Evolutionary conservation across 306 rosid species (phyloP), one percentile per base, ranked within the genome.

Genomic region (Nissolia schottii): DNA sequence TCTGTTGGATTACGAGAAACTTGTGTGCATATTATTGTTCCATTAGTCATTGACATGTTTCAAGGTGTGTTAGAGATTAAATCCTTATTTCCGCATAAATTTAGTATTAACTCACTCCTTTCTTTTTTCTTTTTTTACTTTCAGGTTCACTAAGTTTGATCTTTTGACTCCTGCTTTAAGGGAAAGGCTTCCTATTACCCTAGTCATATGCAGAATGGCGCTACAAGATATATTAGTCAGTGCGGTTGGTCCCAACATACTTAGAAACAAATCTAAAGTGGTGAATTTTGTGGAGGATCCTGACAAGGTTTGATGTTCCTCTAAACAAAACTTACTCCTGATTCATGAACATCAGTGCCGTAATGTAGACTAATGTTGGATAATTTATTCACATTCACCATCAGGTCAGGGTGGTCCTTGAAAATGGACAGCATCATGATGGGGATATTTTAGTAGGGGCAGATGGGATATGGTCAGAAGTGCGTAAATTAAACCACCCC

Each of bases 401-500:
- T 58, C 71, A 83, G 84, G 79, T 79, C n/a, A 79, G 66, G 41
- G 84, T 76, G 43, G 13, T 79, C 46, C 81, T 83, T 59, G 81
- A 75, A 62, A 67, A 79, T 75, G 87, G 87, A 59, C 64, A 79
- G 38, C 79, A 79, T 22, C 70, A 53, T 75, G 76, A 83, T 27
- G 87, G 87, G 46, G 79, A 79, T 75, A 27, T 83, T 56, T 53
- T 83, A 59, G 34, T 83, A 14, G 87, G 87, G 24, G 87, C 87
- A 71, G 87, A 83, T 79, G 87, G 84, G 65, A 79, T 83, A 70
- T 71, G 87, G 84, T 79, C 87, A 65, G 64, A 79, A 65, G 87
- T n/a, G n/a, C n/a, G n/a, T 83, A 83, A 70, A 65, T 70, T 75
- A 58, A 24, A 59, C 51, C 49, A 66, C 45, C 79, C 84, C n/a